Evolutionary conservation across 441 rosid species (phyloP), one percentile per base, ranked within the genome.

Genomic region (Arabidopsis lyrata): DNA sequence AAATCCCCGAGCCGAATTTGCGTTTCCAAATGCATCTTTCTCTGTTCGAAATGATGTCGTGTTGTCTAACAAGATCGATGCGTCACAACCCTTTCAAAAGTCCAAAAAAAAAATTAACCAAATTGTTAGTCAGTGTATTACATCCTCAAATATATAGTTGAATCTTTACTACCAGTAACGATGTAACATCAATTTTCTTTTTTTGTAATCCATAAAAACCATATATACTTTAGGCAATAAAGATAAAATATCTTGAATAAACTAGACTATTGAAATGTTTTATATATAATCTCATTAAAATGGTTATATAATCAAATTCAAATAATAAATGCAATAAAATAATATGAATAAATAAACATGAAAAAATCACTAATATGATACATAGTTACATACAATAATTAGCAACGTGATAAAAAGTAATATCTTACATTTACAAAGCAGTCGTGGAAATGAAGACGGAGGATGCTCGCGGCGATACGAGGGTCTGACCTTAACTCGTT

Each of bases 361-460:
- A 3, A 48, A 8, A 48, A 18, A 18, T 8, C 6, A 48, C 24
- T 22, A 22, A 22, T 22, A 22, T 22, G 5, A 3, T 18, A 2
- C 0, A 22, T 11, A 39, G 6, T 32, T 32, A 32, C 20, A 24
- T 27, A 13, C 8, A 67, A 3, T 14, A 42, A 8, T 24, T 32
- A 6, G 8, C 11, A 15, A 48, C 48, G 31, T 22, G 24, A 44
- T 44, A 24, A 44, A 18, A 59, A 22, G 14, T 15, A 38, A 5
- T 32, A 38, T 27, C 20, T 78, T 80, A 86, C 94, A 59, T 87
- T 76, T 41, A 87, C 95, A 60, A 89, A 87, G 83, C 95, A 89
- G 65, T 89, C 95, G 61, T 86, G 91, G 79, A 89, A 89, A 63
- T 87, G 90, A 74, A 89, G 84, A 63, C 90, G 83, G 39, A 86